phyloP scores from a whole-genome alignment of 2,329 filamentous ascomycete genomes.

The Xylaria sp. region DNA sequence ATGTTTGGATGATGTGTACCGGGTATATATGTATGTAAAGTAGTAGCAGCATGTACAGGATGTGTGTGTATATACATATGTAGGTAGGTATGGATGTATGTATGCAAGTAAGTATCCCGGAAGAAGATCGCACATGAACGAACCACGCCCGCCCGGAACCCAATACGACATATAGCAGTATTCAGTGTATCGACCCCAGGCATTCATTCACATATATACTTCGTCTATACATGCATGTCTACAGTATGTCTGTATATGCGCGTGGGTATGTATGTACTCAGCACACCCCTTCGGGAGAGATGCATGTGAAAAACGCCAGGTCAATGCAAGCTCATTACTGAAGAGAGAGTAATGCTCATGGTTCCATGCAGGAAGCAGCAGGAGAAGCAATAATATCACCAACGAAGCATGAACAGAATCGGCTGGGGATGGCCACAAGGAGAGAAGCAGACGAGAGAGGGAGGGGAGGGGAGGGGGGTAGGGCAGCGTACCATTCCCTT shows the following conservation, averaged over 20 bases:
- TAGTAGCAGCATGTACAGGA: not conserved
- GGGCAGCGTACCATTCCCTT: conserved; percentile 16
- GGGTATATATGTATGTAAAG: conserved; percentile 2
- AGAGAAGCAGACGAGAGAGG: not conserved
- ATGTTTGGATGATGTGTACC: not conserved
- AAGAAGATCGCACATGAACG: conserved; percentile 13
- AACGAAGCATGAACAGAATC: not conserved
- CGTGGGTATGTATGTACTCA: not conserved
- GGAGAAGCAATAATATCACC: not conserved
- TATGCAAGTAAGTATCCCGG: conserved; percentile 5
- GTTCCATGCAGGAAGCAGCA: conserved; percentile 1
- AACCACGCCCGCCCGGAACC: not conserved
- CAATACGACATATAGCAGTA: conserved; percentile 10
- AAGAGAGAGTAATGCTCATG: not conserved
- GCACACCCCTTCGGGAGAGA: not conserved
- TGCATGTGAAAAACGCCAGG: conserved; percentile 4
- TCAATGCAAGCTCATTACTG: not conserved
- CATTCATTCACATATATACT: not conserved
- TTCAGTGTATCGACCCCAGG: not conserved
- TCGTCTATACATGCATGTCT: not conserved
- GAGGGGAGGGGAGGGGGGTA: conserved; percentile 1
- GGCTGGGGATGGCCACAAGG: not conserved
- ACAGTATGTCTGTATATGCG: not conserved
- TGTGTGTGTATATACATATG: not conserved
- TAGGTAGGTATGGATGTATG: conserved; percentile 5